Evolutionary conservation across 164 flowering plant species (phyloP), one percentile per base, ranked within the genome.

Genomic region (Vitis cinerea): DNA sequence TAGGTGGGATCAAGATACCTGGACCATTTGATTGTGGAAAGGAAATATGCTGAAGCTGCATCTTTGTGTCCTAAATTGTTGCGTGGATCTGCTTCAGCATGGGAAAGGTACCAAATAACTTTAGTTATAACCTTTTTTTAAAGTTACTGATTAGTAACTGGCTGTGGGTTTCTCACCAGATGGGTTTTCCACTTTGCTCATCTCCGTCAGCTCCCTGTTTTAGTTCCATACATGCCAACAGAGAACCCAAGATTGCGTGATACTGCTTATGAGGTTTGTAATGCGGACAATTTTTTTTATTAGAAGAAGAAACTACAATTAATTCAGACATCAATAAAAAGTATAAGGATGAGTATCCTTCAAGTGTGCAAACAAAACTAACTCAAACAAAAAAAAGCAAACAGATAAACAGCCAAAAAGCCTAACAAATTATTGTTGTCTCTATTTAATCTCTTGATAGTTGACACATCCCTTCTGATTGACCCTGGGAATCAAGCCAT

Each of bases 101-200:
- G 99, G 99, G 99, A 96, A 82, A 96, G 98, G 99, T 95, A 83
- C 44, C 15, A 30, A 59, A 15, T 50, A 49, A 12, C 9, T 4
- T 65, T 31, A 56, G 50, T 23, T 65, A 5, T 47, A 57, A 13
- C 12, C 29, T 8, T 31, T 57, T 10, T 69, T 52, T 30, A 8
- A 19, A 19, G 52, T 19, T 70, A 70, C 29, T 65, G 72, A 31
- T 64, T 16, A 76, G 17, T 71, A 59, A 73, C 66, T 77, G 30
- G 15, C 19, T 12, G 29, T 49, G 27, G 64, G 17, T 66, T 76
- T 30, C 65, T 68, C 67, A 68, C 67, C 88, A 96, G 99, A 80
- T 96, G 98, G 99, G 90, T 92, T 75, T 90, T 93, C 85, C 97
- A 89, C 74, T 96, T 93, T 85, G 97, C 99, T 71, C 98, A 96